Evolutionary conservation across 176 grass and related monocot species (phyloP), one percentile per base, ranked within the genome.

Genomic region (Aegilops sharonensis): DNA sequence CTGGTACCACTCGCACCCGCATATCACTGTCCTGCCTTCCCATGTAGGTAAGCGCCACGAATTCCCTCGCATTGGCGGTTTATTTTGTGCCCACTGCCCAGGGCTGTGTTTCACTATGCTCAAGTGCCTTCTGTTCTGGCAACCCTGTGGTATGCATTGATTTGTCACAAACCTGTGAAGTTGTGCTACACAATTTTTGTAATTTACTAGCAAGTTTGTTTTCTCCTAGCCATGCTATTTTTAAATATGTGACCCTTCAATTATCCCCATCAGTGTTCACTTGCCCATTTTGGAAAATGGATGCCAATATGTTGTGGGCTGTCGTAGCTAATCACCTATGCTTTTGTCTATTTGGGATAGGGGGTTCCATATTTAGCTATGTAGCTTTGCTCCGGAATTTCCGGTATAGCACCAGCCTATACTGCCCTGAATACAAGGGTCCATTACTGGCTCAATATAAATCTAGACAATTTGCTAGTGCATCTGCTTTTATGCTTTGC

Each of bases 1-100:
- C 34, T 99, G 97, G 97, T 96, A 99, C 66, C 97, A 99, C 87
- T 99, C 97, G 27, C 97, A 99, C 90, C 97, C 97, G 36, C 97
- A 99, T 76, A 99, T 99, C 81, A 99, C 97, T 2, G 92, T 99
- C 68, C 92, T 94, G 72, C 97, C 97, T 37, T 99, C 97, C 39
- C 94, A 94, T 80, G 94, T 99, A 39, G 97, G 97, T 99, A 87
- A 71, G 90, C 5, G 2, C 4, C 67, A 11, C 27, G 20, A 74
- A 50, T 81, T 21, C 39, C 60, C 62, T 43, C 18, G 23, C 18
- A 35, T 52, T 27, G 34, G 70, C 0, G 4, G 35, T 30, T 66
- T 69, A 17, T 79, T 64, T 11, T 21, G 12, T 78, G 67, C 66
- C 63, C 30, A 78, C 8, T 78, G 66, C 65, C 52, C 31, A 72